Evolutionary conservation across 352 stramenopile species (phyloP).

Genomic region (Phytophthora palmivora): DNA sequence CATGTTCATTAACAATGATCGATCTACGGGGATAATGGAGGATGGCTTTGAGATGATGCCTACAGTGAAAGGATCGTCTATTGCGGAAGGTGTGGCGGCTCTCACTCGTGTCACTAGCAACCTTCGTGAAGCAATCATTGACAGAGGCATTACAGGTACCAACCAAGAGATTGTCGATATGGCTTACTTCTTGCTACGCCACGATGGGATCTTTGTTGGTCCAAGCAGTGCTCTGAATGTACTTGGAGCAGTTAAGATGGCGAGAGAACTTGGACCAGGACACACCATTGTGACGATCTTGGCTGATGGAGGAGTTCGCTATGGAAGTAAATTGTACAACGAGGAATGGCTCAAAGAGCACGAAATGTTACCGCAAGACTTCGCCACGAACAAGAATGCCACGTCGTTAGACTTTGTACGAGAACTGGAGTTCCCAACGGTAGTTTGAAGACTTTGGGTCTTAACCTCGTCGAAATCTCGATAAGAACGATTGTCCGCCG

Average conservation of each 20-base stretch:
- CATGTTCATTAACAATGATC: conserved; percentile 74
- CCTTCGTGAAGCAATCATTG: conserved; percentile 86
- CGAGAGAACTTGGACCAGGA: conserved; percentile 62
- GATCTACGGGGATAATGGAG: conserved; percentile 71
- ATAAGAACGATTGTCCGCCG: conserved; percentile 23
- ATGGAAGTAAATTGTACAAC: conserved; percentile 84
- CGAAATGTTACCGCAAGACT: conserved; percentile 39
- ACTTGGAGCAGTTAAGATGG: conserved; percentile 78
- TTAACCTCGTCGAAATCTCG: conserved; percentile 11
- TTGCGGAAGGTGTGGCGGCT: conserved; percentile 94
- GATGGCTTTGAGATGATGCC: conserved; percentile 88
- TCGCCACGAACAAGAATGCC: conserved; percentile 3
- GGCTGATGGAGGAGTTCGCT: conserved; percentile 77
- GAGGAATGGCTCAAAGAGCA: conserved; percentile 67
- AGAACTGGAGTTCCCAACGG: conserved; percentile 31
- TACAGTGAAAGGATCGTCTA: conserved; percentile 82
- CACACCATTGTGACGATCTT: conserved; percentile 82
- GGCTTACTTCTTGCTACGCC: conserved; percentile 86
- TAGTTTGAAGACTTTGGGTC: not conserved
- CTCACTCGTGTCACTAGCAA: conserved; percentile 93
- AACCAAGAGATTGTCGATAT: conserved; percentile 95
- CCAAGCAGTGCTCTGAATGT: conserved; percentile 77
- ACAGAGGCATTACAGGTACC: conserved; percentile 91
- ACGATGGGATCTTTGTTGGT: conserved; percentile 94
- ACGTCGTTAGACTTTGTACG: conserved; percentile 43